Percentiles rank a stretch among this genome's conserved stretches.
These are phyloP conservation scores for Macrotyloma uniflorum DNA, from an alignment of 306 rosid species.

Conservation along the genomic window DNA sequence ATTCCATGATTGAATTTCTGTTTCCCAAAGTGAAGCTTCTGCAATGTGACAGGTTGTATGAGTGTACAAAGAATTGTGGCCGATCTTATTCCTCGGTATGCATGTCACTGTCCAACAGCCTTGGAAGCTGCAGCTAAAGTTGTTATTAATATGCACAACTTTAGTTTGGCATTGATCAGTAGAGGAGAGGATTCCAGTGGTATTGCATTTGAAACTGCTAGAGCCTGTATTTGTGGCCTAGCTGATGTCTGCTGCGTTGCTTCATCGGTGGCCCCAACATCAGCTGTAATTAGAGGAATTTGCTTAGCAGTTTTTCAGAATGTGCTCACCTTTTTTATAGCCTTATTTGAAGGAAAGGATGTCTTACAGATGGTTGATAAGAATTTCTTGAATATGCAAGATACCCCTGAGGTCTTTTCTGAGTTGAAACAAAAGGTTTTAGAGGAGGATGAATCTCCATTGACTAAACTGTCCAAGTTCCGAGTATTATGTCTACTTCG, in stretches of 20 bases:
- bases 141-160: slow-evolving; percentile 74
- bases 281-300: slow-evolving; percentile 78
- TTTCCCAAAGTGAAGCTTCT: slow-evolving; percentile 35
- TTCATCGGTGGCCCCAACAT: slow-evolving; percentile 66
- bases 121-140: slow-evolving; percentile 87
- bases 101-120: slow-evolving; percentile 82
- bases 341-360: slow-evolving; percentile 74
- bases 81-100: slow-evolving; percentile 86
- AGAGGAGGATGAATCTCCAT: slow-evolving; percentile 61
- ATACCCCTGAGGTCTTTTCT: slow-evolving; percentile 56
- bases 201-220: slow-evolving; percentile 82
- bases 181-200: slow-evolving; percentile 70
- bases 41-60: slow-evolving; percentile 63
- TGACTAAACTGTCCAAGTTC: slow-evolving; percentile 58
- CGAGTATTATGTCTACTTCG: slow-evolving; percentile 62
- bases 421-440: slow-evolving; percentile 63
- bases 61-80: slow-evolving; percentile 90
- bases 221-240: slow-evolving; percentile 71
- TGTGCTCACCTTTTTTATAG: slow-evolving; percentile 66
- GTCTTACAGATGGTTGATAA: slow-evolving; percentile 57
- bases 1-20: slow-evolving; percentile 32
- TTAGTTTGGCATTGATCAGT: slow-evolving; percentile 60
- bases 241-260: slow-evolving; percentile 72
- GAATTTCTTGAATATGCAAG: slow-evolving; percentile 64
- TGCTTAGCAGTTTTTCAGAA: slow-evolving; percentile 79